These are phyloP conservation scores for Sclerotiophoma versabilis DNA, from an alignment of 2,329 filamentous ascomycete genomes.

Conservation along the genomic window DNA sequence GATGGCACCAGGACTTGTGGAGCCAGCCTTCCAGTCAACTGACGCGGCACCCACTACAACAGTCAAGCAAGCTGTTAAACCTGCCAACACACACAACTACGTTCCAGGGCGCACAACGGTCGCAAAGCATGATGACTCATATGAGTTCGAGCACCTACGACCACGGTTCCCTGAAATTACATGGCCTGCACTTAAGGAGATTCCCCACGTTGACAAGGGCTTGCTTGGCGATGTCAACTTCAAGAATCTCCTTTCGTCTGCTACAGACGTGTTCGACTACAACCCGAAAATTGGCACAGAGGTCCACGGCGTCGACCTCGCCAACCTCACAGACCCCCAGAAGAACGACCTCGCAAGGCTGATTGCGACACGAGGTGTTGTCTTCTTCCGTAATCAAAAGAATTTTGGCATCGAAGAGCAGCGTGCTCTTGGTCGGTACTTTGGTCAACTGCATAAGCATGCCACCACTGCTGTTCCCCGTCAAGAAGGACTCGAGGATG, in stretches of 20 bases:
- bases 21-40: constrained; percentile 29
- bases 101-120: constrained; percentile 58
- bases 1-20: constrained; percentile 47
- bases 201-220: constrained; percentile 62
- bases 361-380: constrained; percentile 63
- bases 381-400: constrained; percentile 64
- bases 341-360: constrained; percentile 63
- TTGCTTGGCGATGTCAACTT: constrained; percentile 62
- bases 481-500: constrained; percentile 60
- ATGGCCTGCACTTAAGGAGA: constrained; percentile 59
- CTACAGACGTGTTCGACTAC: constrained; percentile 64
- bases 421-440: constrained; percentile 60
- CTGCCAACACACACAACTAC: constrained; percentile 48
- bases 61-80: constrained; percentile 27
- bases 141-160: constrained; percentile 61
- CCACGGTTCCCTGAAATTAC: constrained; percentile 61
- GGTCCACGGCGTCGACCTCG: constrained; percentile 59
- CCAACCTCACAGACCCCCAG: constrained; percentile 58
- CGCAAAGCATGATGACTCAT: constrained; percentile 55
- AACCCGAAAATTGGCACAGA: constrained; percentile 65
- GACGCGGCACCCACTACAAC: constrained; percentile 13
- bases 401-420: constrained; percentile 63
- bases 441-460: constrained; percentile 63
- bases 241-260: constrained; percentile 59
- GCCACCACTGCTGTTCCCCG: constrained; percentile 62